Base-by-base conservation (phyloP, 1,284 basidiomycete species). In the Neotropicomus parvogracilis region DNA sequence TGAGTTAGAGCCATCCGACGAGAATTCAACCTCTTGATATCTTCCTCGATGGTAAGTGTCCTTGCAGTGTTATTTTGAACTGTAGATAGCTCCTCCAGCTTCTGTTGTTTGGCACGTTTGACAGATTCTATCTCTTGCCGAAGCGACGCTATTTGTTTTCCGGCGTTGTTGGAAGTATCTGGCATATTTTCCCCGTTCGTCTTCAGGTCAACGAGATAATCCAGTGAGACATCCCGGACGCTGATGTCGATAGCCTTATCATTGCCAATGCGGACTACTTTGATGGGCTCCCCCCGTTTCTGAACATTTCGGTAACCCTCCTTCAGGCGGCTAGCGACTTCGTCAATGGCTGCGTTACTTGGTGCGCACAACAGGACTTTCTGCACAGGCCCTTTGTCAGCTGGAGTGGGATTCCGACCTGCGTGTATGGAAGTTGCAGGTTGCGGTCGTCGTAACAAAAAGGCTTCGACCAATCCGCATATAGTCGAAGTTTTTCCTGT, bases 401-500 rank as follows among this genome's bases (percentile, higher is more conserved):
- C 69, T 33, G 70, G 67, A 16, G 64, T 65, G 32, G 70, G 59
- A 28, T 62, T 60, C 21, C 70, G 73, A 19, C 76, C 79, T 29
- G 69, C 70, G 37, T 73, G 61, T 48, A 88, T 78, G 14, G 72
- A 61, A 10, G 76, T 76, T 26, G 73, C 61, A 3, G 75, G 67
- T 21, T 70, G 72, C 10, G 75, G 68, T 5, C 87, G 80, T 40
- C 73, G 78, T 1, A 85, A 79, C 32, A 95, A 68, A 63, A 90
- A 94, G 7, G 86, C 81, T 33, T 91, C 86, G 3, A 97, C 88
- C n/a, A 99, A 75, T 16, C 91, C 93, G 59, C 93, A 91, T 55
- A 99, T 99, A 0, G 97, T 99, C 42, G 93, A 97, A 10, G 97
- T 99, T 71, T 99, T 99, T 34, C 97, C 97, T 0, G 97, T 99